Percentiles rank a stretch among this genome's conserved stretches.
Evolutionary conservation across 306 rosid genomes (phyloP).

Genomic region (Castanea crenata): DNA sequence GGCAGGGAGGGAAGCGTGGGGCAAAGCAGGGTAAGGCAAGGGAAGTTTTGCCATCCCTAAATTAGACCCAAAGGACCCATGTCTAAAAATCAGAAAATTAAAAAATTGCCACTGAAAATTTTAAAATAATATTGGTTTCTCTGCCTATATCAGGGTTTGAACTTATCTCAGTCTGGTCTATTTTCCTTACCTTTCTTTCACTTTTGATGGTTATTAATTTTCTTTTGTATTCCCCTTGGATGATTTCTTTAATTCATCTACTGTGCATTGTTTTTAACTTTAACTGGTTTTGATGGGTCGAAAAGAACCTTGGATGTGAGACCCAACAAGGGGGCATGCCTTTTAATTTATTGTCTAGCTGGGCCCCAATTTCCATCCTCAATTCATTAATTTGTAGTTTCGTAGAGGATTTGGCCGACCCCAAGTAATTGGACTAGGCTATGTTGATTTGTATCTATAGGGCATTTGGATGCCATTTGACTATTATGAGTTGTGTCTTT

Average conservation of each 20-base stretch:
- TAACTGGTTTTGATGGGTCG: background rate
- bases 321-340: background rate
- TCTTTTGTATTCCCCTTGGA: background rate
- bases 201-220: too few relatives aligned
- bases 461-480: background rate
- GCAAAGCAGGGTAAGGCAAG: too few relatives aligned
- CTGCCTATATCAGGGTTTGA: too few relatives aligned
- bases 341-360: background rate
- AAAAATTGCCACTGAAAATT: too few relatives aligned
- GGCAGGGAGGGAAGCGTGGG: too few relatives aligned
- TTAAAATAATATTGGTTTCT: too few relatives aligned
- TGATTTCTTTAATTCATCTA: background rate
- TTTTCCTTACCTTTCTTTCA: too few relatives aligned
- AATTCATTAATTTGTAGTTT: background rate
- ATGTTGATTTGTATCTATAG: background rate
- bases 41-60: too few relatives aligned
- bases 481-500: background rate
- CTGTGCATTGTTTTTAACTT: background rate
- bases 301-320: background rate
- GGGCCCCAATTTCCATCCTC: background rate
- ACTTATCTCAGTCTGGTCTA: background rate
- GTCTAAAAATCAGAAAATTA: too few relatives aligned
- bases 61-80: too few relatives aligned
- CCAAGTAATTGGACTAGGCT: background rate
- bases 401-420: background rate